Evolutionary conservation across 2,329 filamentous ascomycete species (phyloP).

Genomic region (Colletotrichum sp.): DNA sequence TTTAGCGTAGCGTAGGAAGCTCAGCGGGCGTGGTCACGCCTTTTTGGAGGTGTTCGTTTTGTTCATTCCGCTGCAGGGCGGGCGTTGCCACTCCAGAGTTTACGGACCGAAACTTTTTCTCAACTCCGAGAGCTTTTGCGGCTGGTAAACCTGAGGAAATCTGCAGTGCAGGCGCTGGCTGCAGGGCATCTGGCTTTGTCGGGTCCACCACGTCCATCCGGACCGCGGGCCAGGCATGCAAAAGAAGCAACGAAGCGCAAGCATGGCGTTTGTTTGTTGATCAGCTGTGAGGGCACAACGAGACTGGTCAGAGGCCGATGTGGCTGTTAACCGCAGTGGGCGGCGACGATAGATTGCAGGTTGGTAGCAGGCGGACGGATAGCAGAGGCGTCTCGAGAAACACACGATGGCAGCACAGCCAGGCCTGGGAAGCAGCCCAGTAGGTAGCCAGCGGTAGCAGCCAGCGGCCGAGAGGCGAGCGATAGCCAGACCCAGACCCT

Average conservation of each 20-base stretch:
- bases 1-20: not conserved
- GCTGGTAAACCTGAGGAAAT: not conserved
- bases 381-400: slow-evolving; percentile 1
- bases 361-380: not conserved
- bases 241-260: not conserved
- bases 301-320: not conserved
- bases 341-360: not conserved
- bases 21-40: not conserved
- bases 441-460: not conserved
- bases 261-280: slow-evolving; percentile 7
- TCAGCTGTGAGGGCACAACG: not conserved
- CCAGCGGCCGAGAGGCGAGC: not conserved
- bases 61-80: not conserved
- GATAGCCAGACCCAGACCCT: not conserved
- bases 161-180: not conserved
- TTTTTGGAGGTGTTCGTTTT: not conserved
- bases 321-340: not conserved
- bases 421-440: not conserved
- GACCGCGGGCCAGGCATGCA: not conserved
- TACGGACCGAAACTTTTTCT: not conserved
- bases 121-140: not conserved
- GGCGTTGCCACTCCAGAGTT: not conserved
- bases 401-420: not conserved
- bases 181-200: not conserved
- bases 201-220: not conserved